Conservation (phyloP, 208 protist genomes). For the Leishmania major region DNA sequence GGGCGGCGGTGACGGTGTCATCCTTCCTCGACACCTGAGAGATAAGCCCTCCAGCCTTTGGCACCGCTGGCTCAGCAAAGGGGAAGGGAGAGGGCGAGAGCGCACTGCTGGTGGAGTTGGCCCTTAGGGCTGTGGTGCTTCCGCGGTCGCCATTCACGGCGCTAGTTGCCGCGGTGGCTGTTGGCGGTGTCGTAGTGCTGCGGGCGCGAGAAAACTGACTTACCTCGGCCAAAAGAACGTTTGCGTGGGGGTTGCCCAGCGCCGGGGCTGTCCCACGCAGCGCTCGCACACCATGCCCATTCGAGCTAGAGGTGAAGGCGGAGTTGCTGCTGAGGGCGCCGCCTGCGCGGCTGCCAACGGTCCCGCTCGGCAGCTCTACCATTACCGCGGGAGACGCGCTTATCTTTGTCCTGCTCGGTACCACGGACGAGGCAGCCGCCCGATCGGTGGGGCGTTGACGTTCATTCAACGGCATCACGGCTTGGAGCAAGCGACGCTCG, state of each 20-base stretch:
- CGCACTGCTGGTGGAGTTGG: background rate
- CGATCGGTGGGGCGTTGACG: background rate
- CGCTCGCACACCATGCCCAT: background rate
- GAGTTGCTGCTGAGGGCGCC: background rate
- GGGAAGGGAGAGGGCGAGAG: background rate
- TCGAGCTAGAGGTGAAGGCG: background rate
- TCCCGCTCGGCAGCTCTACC: background rate
- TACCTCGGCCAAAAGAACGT: conserved; percentile 11
- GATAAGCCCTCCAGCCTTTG: too few relatives aligned
- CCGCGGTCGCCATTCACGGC: background rate
- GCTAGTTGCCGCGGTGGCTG: background rate
- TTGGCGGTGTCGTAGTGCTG: background rate
- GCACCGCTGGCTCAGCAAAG: background rate
- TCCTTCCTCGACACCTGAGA: background rate
- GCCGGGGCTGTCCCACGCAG: background rate
- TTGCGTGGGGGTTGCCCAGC: background rate
- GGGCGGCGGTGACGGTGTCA: background rate
- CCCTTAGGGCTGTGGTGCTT: background rate
- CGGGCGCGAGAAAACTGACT: background rate
- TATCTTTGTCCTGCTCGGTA: background rate
- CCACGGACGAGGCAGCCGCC: background rate
- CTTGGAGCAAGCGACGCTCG: conserved; percentile 36
- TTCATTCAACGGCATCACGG: conserved; percentile 21
- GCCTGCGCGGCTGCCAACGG: background rate
- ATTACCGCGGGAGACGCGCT: background rate